Conservation (phyloP, 2,329 filamentous ascomycete genomes). For the Neurospora sp. region DNA sequence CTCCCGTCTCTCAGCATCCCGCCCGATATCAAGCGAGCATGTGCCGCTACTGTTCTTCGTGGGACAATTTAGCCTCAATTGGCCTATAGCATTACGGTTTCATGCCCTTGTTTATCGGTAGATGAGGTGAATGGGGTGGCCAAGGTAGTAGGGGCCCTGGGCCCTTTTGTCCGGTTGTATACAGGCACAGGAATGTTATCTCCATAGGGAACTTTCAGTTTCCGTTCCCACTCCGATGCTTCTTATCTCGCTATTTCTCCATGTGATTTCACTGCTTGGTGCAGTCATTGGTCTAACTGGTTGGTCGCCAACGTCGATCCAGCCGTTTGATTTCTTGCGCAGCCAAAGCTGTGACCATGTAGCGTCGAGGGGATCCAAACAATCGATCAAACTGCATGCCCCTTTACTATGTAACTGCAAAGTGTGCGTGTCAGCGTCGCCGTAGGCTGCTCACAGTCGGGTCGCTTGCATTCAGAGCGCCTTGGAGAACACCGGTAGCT, state of each 20-base stretch:
- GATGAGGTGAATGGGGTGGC: not conserved
- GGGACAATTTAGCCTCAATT: constrained; percentile 10
- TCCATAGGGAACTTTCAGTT: not conserved
- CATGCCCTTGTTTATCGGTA: not conserved
- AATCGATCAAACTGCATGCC: not conserved
- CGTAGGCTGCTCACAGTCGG: not conserved
- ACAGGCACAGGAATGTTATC: constrained; percentile 4
- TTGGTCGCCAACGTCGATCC: not conserved
- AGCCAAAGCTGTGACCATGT: not conserved
- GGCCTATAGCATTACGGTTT: not conserved
- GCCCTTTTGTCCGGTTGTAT: not conserved
- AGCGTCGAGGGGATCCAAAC: not conserved
- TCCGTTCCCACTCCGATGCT: not conserved
- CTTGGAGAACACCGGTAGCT: not conserved
- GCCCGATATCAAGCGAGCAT: not conserved
- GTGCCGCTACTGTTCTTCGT: not conserved
- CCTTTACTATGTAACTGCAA: not conserved
- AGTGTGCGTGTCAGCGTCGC: not conserved
- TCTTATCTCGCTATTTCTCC: not conserved
- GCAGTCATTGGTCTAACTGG: not conserved
- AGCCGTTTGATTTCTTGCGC: not conserved
- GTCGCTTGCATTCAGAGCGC: not conserved
- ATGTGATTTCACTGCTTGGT: not conserved
- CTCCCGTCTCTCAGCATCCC: not conserved
- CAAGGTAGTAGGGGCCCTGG: not conserved